Conservation (phyloP, 306 rosid genomes). For the Vigna hirtella region DNA sequence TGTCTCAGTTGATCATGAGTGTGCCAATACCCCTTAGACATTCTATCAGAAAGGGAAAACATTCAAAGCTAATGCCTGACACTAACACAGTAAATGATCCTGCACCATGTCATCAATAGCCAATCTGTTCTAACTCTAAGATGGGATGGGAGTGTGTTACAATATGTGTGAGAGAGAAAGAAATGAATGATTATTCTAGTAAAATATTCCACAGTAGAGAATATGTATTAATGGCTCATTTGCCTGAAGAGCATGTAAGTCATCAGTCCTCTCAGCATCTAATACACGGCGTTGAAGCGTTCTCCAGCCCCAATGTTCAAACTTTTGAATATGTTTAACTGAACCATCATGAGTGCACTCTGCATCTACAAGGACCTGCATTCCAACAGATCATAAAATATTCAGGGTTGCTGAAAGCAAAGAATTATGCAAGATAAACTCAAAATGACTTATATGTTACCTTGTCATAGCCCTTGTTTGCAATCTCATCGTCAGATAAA, state of each 20-base stretch:
- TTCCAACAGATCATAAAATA: constrained; percentile 32
- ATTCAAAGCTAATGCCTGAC: background rate
- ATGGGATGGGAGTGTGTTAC: background rate
- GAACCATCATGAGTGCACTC: constrained; percentile 99
- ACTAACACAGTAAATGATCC: constrained; percentile 4
- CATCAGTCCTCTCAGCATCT: constrained; percentile 84
- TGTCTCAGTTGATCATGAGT: background rate
- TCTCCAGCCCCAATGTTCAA: constrained; percentile 94
- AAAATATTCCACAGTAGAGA: background rate
- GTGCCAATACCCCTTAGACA: background rate
- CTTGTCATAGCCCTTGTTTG: constrained; percentile 80
- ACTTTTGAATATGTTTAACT: constrained; percentile 85
- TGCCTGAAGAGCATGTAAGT: constrained; percentile 79
- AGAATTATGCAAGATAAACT: constrained; percentile 21
- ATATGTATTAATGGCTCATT: constrained; percentile 29
- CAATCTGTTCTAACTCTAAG: constrained; percentile 4
- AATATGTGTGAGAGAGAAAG: background rate
- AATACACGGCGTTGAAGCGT: constrained; percentile 82
- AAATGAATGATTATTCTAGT: constrained; percentile 15
- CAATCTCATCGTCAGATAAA: constrained; percentile 51
- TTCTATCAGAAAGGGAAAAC: constrained; percentile 1
- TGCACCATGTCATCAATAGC: constrained; percentile 1
- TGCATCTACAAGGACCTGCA: constrained; percentile 94
- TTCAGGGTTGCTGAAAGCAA: constrained; percentile 33
- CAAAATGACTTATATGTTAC: constrained; percentile 46